Percentiles rank a stretch among this genome's conserved stretches.
Evolutionary conservation across 352 stramenopile genomes (phyloP).

Genomic region (Hyaloperonospora arabidopsidis): DNA sequence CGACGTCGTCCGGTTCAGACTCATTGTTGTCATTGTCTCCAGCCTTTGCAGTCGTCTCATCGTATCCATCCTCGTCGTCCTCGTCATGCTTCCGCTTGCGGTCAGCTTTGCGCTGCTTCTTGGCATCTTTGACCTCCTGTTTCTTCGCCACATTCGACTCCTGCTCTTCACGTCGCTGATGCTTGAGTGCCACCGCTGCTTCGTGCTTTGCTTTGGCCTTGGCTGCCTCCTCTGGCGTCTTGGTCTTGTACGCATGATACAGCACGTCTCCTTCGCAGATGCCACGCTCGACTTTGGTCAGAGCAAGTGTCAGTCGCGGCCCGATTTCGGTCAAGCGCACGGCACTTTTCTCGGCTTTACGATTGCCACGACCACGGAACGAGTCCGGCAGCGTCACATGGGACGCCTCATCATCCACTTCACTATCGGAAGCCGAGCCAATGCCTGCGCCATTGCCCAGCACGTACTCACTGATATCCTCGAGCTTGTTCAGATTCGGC

Average conservation of each 20-base stretch:
- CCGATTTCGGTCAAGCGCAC: conserved; percentile 95
- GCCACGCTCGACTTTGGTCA: conserved; percentile 95
- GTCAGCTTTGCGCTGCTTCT: conserved; percentile 67
- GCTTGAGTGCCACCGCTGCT: conserved; percentile 60
- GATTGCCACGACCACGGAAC: conserved; percentile 90
- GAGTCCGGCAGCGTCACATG: conserved; percentile 89
- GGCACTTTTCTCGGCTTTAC: conserved; percentile 86
- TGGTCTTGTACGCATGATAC: conserved; percentile 92
- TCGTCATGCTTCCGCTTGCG: conserved; percentile 54
- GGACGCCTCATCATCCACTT: conserved; percentile 91
- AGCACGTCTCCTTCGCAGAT: conserved; percentile 95
- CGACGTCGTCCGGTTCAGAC: conserved; percentile 62
- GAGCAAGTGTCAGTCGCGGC: conserved; percentile 89
- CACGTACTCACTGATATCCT: conserved; percentile 96
- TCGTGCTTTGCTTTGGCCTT: conserved; percentile 78
- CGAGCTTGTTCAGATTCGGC: conserved; percentile 89
- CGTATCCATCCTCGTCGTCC: conserved; percentile 43
- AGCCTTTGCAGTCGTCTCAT: conserved; percentile 34
- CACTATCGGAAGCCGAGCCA: conserved; percentile 88
- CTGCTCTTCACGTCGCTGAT: conserved; percentile 83
- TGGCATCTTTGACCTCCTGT: conserved; percentile 66
- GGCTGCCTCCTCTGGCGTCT: conserved; percentile 78
- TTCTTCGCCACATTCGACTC: conserved; percentile 87
- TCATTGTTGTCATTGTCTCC: conserved; percentile 34
- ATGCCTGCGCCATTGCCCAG: conserved; percentile 69